Percentiles rank a stretch among this genome's conserved stretches.
phyloP scores from a whole-genome alignment of 1,284 basidiomycete genomes.

The Cutaneotrichosporon cutaneum region DNA sequence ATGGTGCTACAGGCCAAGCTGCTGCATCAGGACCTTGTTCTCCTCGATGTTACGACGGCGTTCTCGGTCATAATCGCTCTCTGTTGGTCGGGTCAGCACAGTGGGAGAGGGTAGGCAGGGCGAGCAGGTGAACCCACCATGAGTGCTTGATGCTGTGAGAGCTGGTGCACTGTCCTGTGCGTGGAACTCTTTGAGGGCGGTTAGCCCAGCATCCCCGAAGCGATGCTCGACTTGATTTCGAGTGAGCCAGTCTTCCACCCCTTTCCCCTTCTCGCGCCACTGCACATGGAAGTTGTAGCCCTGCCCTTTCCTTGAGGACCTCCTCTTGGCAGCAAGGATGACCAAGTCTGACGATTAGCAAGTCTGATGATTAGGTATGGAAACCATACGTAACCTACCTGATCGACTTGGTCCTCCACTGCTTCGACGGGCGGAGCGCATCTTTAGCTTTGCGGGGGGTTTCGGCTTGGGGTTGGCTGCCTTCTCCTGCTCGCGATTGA shows the following conservation, averaged over 20 bases:
- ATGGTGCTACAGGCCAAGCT: constrained; percentile 11
- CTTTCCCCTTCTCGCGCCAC: neutral
- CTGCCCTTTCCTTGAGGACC: neutral
- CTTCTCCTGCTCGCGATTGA: neutral
- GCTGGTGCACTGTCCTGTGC: no score
- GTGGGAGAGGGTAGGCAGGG: no score
- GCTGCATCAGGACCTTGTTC: constrained; percentile 13
- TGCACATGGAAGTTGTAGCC: neutral
- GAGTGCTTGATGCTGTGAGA: neutral
- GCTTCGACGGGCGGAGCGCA: no score
- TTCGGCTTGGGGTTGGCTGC: neutral
- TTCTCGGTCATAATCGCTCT: constrained; percentile 17
- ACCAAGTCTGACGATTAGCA: neutral
- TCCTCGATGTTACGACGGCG: constrained; percentile 16
- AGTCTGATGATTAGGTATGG: neutral
- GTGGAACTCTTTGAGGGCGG: neutral
- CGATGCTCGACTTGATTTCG: neutral
- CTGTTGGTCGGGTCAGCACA: neutral
- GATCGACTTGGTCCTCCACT: no score
- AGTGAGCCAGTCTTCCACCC: neutral
- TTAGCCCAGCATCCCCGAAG: neutral
- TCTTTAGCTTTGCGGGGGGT: neutral
- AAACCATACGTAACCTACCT: no score
- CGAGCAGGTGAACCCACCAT: neutral
- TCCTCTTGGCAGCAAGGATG: neutral